Percentiles rank a stretch among this genome's conserved stretches.
Conservation (phyloP, 306 rosid species). For the Canavalia gladiata region DNA sequence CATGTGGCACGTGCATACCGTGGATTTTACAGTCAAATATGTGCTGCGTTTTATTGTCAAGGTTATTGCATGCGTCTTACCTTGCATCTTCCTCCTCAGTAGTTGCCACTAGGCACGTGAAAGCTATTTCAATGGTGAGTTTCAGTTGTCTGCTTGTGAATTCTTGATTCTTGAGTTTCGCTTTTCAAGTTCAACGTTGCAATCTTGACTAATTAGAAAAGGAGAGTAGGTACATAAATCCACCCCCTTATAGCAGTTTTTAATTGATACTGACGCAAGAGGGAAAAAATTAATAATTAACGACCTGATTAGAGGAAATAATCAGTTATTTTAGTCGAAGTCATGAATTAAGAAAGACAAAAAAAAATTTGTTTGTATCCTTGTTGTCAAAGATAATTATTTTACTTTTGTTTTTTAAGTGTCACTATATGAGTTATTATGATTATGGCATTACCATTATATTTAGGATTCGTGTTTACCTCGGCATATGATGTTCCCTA, state of each 20-base stretch:
- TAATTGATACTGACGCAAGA: background rate
- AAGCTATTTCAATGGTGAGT: slow-evolving; percentile 15
- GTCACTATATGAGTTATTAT: background rate
- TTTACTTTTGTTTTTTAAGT: slow-evolving; percentile 1
- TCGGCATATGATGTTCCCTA: background rate
- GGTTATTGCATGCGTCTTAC: slow-evolving; percentile 16
- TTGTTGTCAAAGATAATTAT: background rate
- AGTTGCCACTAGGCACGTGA: slow-evolving; percentile 43
- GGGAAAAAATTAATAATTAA: slow-evolving; percentile 1
- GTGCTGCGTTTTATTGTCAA: background rate
- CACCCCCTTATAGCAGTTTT: background rate
- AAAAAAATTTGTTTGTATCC: background rate
- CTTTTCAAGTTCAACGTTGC: slow-evolving; percentile 6
- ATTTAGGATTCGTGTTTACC: background rate
- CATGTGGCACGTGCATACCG: background rate
- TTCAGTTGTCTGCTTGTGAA: slow-evolving; percentile 1
- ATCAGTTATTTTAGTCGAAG: background rate
- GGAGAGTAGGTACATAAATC: slow-evolving; percentile 25
- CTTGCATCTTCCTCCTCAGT: slow-evolving; percentile 35
- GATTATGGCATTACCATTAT: background rate
- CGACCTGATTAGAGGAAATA: slow-evolving; percentile 11
- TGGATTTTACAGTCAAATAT: slow-evolving; percentile 31
- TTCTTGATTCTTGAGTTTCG: background rate
- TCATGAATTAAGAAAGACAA: background rate
- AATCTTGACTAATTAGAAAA: background rate